Conservation (phyloP, 2,329 filamentous ascomycete species). For the Calonectria hongkongensis region DNA sequence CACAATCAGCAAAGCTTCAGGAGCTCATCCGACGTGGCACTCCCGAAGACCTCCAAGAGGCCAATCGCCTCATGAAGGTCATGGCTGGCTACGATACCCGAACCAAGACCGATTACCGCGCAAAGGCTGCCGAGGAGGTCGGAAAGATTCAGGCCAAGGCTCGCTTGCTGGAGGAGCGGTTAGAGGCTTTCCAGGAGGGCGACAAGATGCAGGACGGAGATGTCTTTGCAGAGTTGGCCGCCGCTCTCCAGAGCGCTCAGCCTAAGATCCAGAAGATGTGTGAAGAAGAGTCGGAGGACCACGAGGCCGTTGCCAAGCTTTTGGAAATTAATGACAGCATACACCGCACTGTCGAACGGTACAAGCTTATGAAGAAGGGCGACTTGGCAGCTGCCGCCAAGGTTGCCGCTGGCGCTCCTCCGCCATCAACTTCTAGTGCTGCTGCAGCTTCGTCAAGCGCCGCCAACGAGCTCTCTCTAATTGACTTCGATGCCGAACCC, state of each 20-base stretch:
- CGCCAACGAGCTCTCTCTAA: conserved; percentile 88
- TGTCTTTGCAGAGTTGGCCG: conserved; percentile 88
- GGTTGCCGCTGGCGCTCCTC: conserved; percentile 85
- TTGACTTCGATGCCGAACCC: conserved; percentile 87
- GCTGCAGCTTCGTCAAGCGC: conserved; percentile 67
- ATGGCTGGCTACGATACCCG: conserved; percentile 98
- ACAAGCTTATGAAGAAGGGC: conserved; percentile 96
- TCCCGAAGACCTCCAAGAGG: conserved; percentile 95
- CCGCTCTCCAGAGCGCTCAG: conserved; percentile 92
- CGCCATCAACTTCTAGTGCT: conserved; percentile 74
- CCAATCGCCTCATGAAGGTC: conserved; percentile 98
- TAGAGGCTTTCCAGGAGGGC: conserved; percentile 88
- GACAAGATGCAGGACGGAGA: conserved; percentile 84
- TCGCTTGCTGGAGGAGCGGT: conserved; percentile 90
- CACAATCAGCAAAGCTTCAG: conserved; percentile 98
- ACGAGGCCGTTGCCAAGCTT: conserved; percentile 95
- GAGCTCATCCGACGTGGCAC: conserved; percentile 95
- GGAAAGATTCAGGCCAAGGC: conserved; percentile 97
- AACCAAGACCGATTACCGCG: conserved; percentile 97
- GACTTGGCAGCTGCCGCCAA: conserved; percentile 89
- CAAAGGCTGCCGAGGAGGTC: conserved; percentile 97
- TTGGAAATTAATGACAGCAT: conserved; percentile 99
- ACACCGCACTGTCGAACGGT: conserved; percentile 95
- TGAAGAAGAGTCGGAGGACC: conserved; percentile 97
- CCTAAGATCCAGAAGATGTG: conserved; percentile 99